Evolutionary conservation across 2,329 filamentous ascomycete genomes (phyloP).

Genomic region (Colletotrichum sojae): DNA sequence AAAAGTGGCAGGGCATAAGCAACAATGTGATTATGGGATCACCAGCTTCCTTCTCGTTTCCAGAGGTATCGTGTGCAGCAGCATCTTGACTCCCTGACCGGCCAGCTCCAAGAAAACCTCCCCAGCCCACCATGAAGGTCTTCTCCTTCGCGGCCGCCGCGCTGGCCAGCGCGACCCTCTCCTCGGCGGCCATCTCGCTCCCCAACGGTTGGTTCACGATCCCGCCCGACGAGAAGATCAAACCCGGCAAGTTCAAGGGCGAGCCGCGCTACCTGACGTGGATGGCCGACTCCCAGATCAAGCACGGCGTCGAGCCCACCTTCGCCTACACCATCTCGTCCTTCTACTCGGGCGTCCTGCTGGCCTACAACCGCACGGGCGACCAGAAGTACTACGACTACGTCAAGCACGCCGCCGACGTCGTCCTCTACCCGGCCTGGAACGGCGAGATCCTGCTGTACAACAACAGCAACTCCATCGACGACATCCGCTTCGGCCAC

Average conservation of each 20-base stretch:
- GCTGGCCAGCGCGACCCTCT: constrained; percentile 21
- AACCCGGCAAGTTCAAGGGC: constrained; percentile 32
- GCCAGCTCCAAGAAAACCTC: neutral
- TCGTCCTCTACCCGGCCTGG: constrained; percentile 44
- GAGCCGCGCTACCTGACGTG: constrained; percentile 44
- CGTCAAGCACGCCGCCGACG: constrained; percentile 44
- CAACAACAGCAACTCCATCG: constrained; percentile 41
- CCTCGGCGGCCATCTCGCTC: constrained; percentile 31
- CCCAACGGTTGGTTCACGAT: constrained; percentile 39
- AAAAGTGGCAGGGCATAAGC: neutral
- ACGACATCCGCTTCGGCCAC: constrained; percentile 41
- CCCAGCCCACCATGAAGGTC: constrained; percentile 14
- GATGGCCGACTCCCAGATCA: constrained; percentile 48
- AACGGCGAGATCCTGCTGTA: constrained; percentile 41
- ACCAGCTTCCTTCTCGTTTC: neutral
- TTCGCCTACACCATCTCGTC: constrained; percentile 47
- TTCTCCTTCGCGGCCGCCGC: constrained; percentile 8
- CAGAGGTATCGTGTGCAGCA: neutral
- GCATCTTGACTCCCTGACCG: neutral
- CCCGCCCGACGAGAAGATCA: constrained; percentile 34
- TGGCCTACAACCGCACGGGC: constrained; percentile 43
- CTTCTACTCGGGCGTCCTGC: constrained; percentile 46
- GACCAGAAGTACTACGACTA: constrained; percentile 45
- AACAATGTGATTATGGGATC: too few relatives aligned
- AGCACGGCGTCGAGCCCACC: constrained; percentile 46